Percentiles rank a stretch among this genome's conserved stretches.
phyloP scores from a whole-genome alignment of 192 early-diverging fungal genomes.

The Cladochytrium replicatum region DNA sequence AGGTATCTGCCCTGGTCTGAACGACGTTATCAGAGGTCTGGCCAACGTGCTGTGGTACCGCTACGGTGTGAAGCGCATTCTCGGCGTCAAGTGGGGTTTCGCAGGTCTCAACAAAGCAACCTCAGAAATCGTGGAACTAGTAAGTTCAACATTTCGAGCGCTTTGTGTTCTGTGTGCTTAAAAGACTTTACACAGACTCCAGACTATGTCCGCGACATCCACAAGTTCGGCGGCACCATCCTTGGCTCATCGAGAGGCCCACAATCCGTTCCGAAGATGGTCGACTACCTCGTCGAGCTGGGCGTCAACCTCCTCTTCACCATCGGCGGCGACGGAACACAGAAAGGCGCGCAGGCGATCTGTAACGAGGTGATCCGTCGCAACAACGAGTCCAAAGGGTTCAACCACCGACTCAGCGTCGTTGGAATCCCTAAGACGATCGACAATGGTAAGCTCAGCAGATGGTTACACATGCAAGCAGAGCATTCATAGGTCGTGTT shows the following conservation, averaged over 20 bases:
- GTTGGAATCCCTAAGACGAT: slow-evolving; percentile 23
- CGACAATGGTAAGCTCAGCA: not conserved
- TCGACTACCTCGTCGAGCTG: slow-evolving; percentile 13
- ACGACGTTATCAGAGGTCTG: slow-evolving; percentile 19
- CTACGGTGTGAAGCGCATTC: slow-evolving; percentile 12
- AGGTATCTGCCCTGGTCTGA: slow-evolving; percentile 17
- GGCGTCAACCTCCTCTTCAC: slow-evolving; percentile 20
- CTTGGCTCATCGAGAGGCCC: slow-evolving; percentile 17
- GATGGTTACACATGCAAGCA: not conserved
- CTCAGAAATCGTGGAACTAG: not conserved
- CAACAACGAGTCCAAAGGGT: too few relatives aligned
- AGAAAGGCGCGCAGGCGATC: slow-evolving; percentile 16
- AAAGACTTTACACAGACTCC: slow-evolving; percentile 5
- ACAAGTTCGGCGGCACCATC: slow-evolving; percentile 12
- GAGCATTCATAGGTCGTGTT: slow-evolving; percentile 29
- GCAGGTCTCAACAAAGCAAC: slow-evolving; percentile 10
- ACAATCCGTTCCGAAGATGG: slow-evolving; percentile 14
- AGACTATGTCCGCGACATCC: slow-evolving; percentile 12
- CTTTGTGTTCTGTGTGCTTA: not conserved
- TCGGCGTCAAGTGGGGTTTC: slow-evolving; percentile 18
- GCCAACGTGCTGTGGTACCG: slow-evolving; percentile 6
- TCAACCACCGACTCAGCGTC: slow-evolving; percentile 12
- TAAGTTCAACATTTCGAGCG: too few relatives aligned
- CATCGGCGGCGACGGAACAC: slow-evolving; percentile 27
- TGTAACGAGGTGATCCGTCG: slow-evolving; percentile 9